Percentiles rank a stretch among this genome's conserved stretches.
phyloP scores from a whole-genome alignment of 805 yeast species.

The Kluyveromyces siamensis region DNA sequence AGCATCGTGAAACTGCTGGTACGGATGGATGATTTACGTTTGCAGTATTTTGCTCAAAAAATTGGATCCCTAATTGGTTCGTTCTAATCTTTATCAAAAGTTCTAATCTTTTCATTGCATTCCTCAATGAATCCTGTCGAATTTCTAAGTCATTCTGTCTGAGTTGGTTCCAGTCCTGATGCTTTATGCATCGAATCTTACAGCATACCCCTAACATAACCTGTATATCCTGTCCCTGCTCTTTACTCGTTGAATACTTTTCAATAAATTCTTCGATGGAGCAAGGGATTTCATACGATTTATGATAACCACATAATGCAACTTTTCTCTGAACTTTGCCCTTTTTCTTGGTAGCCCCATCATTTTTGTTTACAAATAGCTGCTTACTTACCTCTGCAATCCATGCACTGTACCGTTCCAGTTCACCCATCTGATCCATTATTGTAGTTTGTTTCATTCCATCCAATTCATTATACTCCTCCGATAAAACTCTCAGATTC shows the following conservation, averaged over 20 bases:
- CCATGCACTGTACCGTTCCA: slow-evolving; percentile 27
- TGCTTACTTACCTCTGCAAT: slow-evolving; percentile 15
- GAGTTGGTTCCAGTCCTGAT: slow-evolving; percentile 24
- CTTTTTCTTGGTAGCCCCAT: slow-evolving; percentile 6
- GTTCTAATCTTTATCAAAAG: slow-evolving; percentile 18
- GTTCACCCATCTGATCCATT: slow-evolving; percentile 6
- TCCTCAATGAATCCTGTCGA: slow-evolving; percentile 17
- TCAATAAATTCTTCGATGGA: slow-evolving; percentile 12
- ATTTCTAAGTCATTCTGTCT: slow-evolving; percentile 13
- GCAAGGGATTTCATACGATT: slow-evolving; percentile 10
- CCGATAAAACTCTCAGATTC: slow-evolving; percentile 10
- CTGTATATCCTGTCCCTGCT: neutral
- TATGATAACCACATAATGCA: slow-evolving; percentile 22
- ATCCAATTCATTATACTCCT: slow-evolving; percentile 8
- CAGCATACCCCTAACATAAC: slow-evolving; percentile 17
- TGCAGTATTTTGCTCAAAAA: slow-evolving; percentile 12
- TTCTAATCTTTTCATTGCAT: slow-evolving; percentile 16
- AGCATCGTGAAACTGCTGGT: neutral
- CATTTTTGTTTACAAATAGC: slow-evolving; percentile 4
- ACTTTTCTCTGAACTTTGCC: slow-evolving; percentile 9
- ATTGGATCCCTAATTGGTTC: slow-evolving; percentile 21
- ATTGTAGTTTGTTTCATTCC: slow-evolving; percentile 10
- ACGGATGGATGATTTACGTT: neutral
- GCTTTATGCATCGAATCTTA: slow-evolving; percentile 21
- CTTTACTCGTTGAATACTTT: slow-evolving; percentile 6